A percentile compares a stretch with the other conserved stretches of the same genome.
Evolutionary conservation across 306 rosid species (phyloP).

Genomic region (Mimosa pudica): DNA sequence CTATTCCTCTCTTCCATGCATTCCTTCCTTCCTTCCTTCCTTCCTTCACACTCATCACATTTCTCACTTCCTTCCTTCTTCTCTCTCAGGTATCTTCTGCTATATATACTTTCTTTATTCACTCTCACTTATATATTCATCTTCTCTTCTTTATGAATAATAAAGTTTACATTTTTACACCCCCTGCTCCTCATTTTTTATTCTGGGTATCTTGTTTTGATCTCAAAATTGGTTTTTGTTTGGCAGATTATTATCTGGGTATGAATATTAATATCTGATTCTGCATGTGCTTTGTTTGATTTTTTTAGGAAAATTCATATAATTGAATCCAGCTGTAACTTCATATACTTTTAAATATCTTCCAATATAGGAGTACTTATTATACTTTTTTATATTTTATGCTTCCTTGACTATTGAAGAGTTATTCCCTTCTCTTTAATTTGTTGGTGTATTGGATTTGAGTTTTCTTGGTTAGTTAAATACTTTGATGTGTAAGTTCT

Average conservation of each 20-base stretch:
- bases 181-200: background rate
- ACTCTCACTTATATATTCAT: background rate
- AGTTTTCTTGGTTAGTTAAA: background rate
- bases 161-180: background rate
- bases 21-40: background rate
- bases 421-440: background rate
- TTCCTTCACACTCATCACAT: background rate
- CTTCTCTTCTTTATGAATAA: constrained; percentile 8
- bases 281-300: constrained; percentile 5
- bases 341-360: background rate
- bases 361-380: background rate
- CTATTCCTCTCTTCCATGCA: constrained; percentile 38
- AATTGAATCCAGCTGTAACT: background rate
- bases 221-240: constrained; percentile 16
- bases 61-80: background rate
- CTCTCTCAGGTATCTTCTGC: constrained; percentile 30
- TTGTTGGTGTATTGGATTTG: background rate
- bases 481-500: background rate
- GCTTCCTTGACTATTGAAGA: background rate
- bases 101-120: background rate
- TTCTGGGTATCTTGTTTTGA: constrained; percentile 28
- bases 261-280: constrained; percentile 5
- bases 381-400: background rate
- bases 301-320: constrained; percentile 14
- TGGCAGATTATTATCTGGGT: constrained; percentile 18